These are phyloP conservation scores for Coprinopsis strossmayeri DNA, from an alignment of 768 basidiomycete species.

Conservation along the genomic window DNA sequence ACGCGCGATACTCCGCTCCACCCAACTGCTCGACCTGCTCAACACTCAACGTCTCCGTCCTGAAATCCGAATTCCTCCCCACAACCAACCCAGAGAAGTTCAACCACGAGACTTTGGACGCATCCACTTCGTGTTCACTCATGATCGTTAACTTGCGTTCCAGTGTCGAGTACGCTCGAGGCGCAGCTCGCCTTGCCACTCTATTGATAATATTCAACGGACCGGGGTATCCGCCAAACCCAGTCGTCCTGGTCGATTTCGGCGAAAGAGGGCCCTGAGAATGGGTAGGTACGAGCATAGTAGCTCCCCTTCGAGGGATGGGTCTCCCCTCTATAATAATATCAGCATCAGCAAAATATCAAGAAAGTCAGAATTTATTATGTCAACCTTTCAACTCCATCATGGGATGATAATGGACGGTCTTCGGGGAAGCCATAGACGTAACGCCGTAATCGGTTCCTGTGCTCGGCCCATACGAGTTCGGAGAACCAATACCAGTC, in stretches of 20 bases:
- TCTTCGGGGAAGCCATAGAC: constrained; percentile 1
- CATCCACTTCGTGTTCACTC: constrained; percentile 35
- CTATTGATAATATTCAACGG: constrained; percentile 31
- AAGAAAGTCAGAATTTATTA: too few relatives aligned
- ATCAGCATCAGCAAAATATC: too few relatives aligned
- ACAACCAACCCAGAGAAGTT: constrained; percentile 36
- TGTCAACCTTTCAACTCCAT: too few relatives aligned
- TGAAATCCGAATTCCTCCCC: constrained; percentile 55
- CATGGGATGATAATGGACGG: too few relatives aligned
- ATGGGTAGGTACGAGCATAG: constrained; percentile 19
- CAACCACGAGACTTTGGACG: constrained; percentile 29
- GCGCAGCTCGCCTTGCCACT: constrained; percentile 34
- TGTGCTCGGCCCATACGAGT: constrained; percentile 6
- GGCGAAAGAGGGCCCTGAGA: constrained; percentile 5
- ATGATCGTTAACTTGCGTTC: constrained; percentile 48
- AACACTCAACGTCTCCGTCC: constrained; percentile 46
- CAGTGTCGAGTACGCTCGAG: constrained; percentile 37
- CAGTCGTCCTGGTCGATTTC: constrained; percentile 27
- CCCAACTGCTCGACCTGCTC: constrained; percentile 70
- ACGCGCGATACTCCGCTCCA: constrained; percentile 67
- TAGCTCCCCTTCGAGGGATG: constrained; percentile 21
- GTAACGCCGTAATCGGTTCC: constrained; percentile 16
- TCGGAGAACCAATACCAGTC: background rate
- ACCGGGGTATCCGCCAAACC: constrained; percentile 43
- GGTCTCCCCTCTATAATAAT: too few relatives aligned